Evolutionary conservation across 306 rosid species (phyloP).

Genomic region (Vigna radiata): DNA sequence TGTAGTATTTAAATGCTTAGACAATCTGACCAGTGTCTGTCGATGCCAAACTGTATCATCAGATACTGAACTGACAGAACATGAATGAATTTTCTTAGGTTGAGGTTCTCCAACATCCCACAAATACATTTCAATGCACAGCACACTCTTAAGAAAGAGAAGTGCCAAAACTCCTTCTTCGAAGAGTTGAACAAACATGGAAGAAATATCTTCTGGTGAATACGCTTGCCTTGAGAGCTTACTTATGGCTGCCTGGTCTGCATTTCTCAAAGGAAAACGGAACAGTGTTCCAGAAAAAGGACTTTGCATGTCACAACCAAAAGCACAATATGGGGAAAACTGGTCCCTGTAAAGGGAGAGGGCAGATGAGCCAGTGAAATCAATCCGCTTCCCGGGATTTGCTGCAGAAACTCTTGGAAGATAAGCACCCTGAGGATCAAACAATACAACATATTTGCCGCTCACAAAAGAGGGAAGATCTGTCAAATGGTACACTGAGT

Average conservation of each 20-base stretch:
- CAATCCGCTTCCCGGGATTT: conserved; percentile 97
- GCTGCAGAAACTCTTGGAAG: conserved; percentile 90
- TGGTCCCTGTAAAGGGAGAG: conserved; percentile 78
- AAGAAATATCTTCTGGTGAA: conserved; percentile 74
- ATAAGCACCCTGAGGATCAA: conserved; percentile 95
- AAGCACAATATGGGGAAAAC: conserved; percentile 89
- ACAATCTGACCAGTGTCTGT: conserved; percentile 78
- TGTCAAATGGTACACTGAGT: conserved; percentile 96
- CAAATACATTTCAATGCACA: conserved; percentile 77
- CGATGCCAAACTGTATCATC: conserved; percentile 76
- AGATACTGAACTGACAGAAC: conserved; percentile 70
- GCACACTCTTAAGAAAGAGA: conserved; percentile 84
- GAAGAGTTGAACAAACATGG: conserved; percentile 87
- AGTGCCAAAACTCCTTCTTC: conserved; percentile 87
- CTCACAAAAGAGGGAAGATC: conserved; percentile 99
- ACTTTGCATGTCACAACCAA: conserved; percentile 87
- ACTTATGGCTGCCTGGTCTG: conserved; percentile 74
- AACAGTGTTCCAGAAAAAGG: conserved; percentile 87
- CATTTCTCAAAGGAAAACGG: conserved; percentile 93
- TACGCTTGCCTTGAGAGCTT: conserved; percentile 95
- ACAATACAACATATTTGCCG: conserved; percentile 85
- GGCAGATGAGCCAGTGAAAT: conserved; percentile 77
- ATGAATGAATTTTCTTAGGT: conserved; percentile 80
- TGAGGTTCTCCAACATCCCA: conserved; percentile 74
- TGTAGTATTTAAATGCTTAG: conserved; percentile 60